These are phyloP conservation scores for Plasmodium gallinaceum DNA, from an alignment of 169 alveolate species.

Conservation along the genomic window DNA sequence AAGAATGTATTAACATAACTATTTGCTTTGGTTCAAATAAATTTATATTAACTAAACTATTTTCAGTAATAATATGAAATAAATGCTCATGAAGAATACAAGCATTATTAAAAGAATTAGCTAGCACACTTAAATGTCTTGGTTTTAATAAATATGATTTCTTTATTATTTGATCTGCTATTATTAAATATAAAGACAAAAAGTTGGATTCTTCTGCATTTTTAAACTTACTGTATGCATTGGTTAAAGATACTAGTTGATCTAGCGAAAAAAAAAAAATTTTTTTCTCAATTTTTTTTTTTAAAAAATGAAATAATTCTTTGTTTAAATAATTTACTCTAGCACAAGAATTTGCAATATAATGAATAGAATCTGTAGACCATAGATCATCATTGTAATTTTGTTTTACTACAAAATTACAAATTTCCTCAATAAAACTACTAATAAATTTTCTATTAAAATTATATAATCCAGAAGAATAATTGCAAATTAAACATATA, in stretches of 20 bases:
- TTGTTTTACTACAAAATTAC: slow-evolving; percentile 12
- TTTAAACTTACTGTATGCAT: slow-evolving; percentile 73
- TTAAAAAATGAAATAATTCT: slow-evolving; percentile 38
- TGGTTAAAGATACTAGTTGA: slow-evolving; percentile 50
- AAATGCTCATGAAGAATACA: slow-evolving; percentile 56
- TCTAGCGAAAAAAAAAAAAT: slow-evolving; percentile 33
- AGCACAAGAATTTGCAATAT: slow-evolving; percentile 57
- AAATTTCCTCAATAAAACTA: slow-evolving; percentile 32
- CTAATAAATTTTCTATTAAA: background rate
- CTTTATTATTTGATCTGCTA: slow-evolving; percentile 59
- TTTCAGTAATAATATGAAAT: slow-evolving; percentile 47
- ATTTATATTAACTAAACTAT: slow-evolving; percentile 23
- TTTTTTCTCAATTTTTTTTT: slow-evolving; percentile 41
- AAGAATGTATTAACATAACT: slow-evolving; percentile 68
- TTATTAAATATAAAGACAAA: slow-evolving; percentile 36
- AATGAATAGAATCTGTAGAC: slow-evolving; percentile 52
- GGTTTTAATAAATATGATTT: slow-evolving; percentile 56
- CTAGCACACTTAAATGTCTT: slow-evolving; percentile 69
- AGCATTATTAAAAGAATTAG: slow-evolving; percentile 66
- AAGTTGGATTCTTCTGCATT: slow-evolving; percentile 70
- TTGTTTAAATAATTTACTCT: slow-evolving; percentile 60
- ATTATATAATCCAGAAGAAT: slow-evolving; percentile 28
- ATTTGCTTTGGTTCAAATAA: slow-evolving; percentile 65
- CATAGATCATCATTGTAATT: background rate
- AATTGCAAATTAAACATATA: slow-evolving; percentile 43